phyloP scores from a whole-genome alignment of 2,329 filamentous ascomycete species.

The Rhynchosporium graminicola region DNA sequence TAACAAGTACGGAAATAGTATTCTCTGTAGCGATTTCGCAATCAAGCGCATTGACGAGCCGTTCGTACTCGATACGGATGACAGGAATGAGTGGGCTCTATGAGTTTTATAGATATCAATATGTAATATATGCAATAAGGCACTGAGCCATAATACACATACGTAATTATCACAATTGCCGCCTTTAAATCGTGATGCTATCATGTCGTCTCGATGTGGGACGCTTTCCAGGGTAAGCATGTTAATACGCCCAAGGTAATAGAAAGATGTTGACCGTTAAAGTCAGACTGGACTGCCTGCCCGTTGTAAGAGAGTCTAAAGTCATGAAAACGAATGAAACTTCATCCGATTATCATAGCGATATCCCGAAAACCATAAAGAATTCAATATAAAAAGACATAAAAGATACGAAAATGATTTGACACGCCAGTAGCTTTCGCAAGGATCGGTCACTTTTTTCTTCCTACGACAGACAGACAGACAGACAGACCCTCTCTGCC shows the following conservation, averaged over 20 bases:
- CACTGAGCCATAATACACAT: slow-evolving; percentile 1
- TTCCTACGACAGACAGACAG: too few relatives aligned
- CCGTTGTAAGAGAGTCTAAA: too few relatives aligned
- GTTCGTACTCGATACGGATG: slow-evolving; percentile 74
- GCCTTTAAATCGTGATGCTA: neutral
- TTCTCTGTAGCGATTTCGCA: slow-evolving; percentile 91
- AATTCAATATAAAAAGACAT: too few relatives aligned
- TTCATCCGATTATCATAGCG: too few relatives aligned
- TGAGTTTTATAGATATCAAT: slow-evolving; percentile 17
- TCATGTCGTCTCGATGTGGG: neutral
- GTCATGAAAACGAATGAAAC: too few relatives aligned
- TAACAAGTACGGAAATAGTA: slow-evolving; percentile 51
- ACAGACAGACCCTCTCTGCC: too few relatives aligned
- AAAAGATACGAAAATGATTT: too few relatives aligned
- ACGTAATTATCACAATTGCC: slow-evolving; percentile 1
- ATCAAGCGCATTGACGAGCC: slow-evolving; percentile 94
- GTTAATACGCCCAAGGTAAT: too few relatives aligned
- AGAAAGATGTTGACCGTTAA: neutral
- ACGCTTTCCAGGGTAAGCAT: neutral
- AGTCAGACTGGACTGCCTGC: too few relatives aligned
- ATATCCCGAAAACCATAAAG: too few relatives aligned
- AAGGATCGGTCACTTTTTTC: too few relatives aligned
- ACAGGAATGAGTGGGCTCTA: slow-evolving; percentile 75
- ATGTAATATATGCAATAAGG: slow-evolving; percentile 8
- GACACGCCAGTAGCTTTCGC: too few relatives aligned